phyloP scores from a whole-genome alignment of 495 filamentous ascomycete genomes.

The Neurospora africana region DNA sequence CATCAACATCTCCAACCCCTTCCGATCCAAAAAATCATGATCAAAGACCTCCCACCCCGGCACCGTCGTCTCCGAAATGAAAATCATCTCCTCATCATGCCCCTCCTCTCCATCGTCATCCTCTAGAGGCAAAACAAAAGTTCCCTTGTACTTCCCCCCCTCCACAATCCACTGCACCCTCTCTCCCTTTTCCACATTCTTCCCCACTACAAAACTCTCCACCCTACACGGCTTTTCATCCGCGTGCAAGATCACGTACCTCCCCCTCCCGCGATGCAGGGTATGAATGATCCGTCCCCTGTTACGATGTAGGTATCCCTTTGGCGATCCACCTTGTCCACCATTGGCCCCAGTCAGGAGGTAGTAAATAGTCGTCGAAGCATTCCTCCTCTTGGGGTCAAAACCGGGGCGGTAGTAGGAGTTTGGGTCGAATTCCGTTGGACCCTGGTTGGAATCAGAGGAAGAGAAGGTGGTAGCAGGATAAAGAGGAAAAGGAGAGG shows the following conservation, averaged over 20 bases:
- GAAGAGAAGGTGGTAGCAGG: slow-evolving; percentile 5
- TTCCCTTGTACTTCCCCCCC: slow-evolving; percentile 53
- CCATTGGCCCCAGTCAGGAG: slow-evolving; percentile 40
- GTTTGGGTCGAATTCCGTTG: neutral
- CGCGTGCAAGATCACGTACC: slow-evolving; percentile 50
- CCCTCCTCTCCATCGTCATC: slow-evolving; percentile 23
- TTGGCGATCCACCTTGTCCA: slow-evolving; percentile 20
- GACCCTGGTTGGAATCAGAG: neutral
- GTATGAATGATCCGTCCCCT: slow-evolving; percentile 50
- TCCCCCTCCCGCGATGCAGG: slow-evolving; percentile 46
- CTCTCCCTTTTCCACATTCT: slow-evolving; percentile 44
- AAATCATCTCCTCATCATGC: slow-evolving; percentile 25
- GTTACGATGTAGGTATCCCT: slow-evolving; percentile 53
- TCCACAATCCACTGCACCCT: slow-evolving; percentile 59
- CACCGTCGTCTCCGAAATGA: slow-evolving; percentile 59
- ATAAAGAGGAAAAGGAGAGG: slow-evolving; percentile 36
- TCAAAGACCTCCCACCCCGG: slow-evolving; percentile 57
- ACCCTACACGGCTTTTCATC: slow-evolving; percentile 31
- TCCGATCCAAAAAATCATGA: slow-evolving; percentile 46
- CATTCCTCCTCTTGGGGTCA: slow-evolving; percentile 29
- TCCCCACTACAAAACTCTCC: slow-evolving; percentile 54
- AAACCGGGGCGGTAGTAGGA: slow-evolving; percentile 20
- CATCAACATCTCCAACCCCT: slow-evolving; percentile 37
- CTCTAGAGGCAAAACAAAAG: slow-evolving; percentile 42
- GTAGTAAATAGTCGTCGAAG: slow-evolving; percentile 50